A percentile compares a stretch with the other conserved stretches of the same genome.
Evolutionary conservation across 768 basidiomycete species (phyloP).

Genomic region (Epithele typhae): DNA sequence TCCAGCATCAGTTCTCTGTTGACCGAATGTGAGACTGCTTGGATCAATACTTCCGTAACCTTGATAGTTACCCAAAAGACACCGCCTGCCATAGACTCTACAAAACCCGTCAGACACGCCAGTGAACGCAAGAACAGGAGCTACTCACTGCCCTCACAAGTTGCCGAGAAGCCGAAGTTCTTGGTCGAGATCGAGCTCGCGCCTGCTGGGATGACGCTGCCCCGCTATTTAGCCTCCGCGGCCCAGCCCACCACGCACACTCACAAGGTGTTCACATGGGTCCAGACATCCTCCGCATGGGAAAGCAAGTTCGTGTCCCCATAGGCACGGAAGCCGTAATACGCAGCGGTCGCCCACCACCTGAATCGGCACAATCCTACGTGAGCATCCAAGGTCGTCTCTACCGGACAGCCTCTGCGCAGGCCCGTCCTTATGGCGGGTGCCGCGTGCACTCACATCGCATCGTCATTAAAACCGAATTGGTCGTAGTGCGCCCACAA

Average conservation of each 20-base stretch:
- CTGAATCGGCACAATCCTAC: conserved; percentile 18
- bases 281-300: conserved; percentile 46
- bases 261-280: conserved; percentile 42
- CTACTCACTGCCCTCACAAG: no score
- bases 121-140: no score
- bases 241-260: conserved; percentile 10
- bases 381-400: neutral
- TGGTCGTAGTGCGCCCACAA: conserved; percentile 39
- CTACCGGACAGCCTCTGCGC: no score
- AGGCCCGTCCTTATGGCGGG: no score
- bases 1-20: no score
- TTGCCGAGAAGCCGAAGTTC: no score
- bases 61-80: no score
- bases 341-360: conserved; percentile 53
- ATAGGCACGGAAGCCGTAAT: conserved; percentile 47
- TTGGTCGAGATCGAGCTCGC: conserved; percentile 21
- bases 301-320: conserved; percentile 36
- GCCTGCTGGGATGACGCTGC: conserved; percentile 24
- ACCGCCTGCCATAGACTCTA: no score
- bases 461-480: conserved; percentile 46
- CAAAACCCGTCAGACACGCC: no score
- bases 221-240: no score
- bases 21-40: no score
- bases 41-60: no score
- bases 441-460: conserved; percentile 38